Evolutionary conservation across 202 grass and related monocot species (phyloP).

Genomic region (Schoenoplectus triqueter): DNA sequence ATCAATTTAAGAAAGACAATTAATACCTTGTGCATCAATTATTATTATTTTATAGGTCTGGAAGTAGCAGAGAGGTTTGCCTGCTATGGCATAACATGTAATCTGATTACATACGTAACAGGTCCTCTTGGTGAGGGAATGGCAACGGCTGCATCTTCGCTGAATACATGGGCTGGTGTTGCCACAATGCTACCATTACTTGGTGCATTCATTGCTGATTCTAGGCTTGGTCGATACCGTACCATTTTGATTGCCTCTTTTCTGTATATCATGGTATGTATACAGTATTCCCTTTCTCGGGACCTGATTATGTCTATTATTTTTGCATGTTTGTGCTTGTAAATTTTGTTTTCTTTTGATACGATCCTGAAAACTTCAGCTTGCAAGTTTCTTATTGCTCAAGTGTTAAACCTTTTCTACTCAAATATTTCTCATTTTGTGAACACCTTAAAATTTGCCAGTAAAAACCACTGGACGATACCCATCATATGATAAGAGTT

Average conservation of each 20-base stretch:
- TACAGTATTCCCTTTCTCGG: not conserved
- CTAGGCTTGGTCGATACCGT: slow-evolving; percentile 69
- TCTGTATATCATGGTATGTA: slow-evolving; percentile 71
- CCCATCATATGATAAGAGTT: not conserved
- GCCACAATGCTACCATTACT: slow-evolving; percentile 70
- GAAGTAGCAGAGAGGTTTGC: slow-evolving; percentile 81
- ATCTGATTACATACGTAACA: slow-evolving; percentile 87
- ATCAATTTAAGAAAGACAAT: not conserved
- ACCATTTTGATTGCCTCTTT: slow-evolving; percentile 72
- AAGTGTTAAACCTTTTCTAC: not conserved
- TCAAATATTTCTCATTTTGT: not conserved
- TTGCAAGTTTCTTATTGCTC: not conserved
- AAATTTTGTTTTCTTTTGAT: not conserved
- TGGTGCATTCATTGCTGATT: slow-evolving; percentile 70
- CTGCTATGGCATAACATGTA: slow-evolving; percentile 66
- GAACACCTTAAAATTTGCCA: not conserved
- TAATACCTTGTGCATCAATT: not conserved
- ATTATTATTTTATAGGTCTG: slow-evolving; percentile 48
- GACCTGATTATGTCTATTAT: not conserved
- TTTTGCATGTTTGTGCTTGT: not conserved
- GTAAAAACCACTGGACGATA: not conserved
- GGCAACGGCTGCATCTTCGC: slow-evolving; percentile 56
- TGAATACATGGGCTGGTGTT: slow-evolving; percentile 72
- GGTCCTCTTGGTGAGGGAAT: slow-evolving; percentile 65
- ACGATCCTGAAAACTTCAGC: not conserved